Base-by-base conservation (phyloP, 2,329 filamentous ascomycete species). In the Teratosphaeria gauchensis region DNA sequence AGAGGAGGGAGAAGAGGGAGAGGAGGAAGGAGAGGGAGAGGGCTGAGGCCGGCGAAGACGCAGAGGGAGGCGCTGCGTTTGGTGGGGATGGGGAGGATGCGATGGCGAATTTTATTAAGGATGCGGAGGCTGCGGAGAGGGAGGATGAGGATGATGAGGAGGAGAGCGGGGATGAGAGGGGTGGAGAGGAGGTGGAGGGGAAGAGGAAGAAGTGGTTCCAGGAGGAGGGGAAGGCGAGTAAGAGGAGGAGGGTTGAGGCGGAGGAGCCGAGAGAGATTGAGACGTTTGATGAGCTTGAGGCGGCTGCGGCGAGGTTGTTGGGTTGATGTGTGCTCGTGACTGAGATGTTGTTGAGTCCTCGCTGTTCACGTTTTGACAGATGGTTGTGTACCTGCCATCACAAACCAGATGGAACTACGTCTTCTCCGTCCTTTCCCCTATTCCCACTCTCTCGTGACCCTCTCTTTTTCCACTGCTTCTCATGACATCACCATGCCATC, bases 161-260 rank as follows among this genome's bases (percentile, higher is more conserved):
- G 19, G 75, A 72, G 0, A 75, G 71, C 12, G 75, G 68, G 28
- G 75, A 72, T 24, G 77, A 76, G 24, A 74, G 67, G 14, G 77
- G 82, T 59, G 72, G 74, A 1, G 77, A 78, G 19, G 72, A 72
- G 56, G 74, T 74, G 64, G 73, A 71, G 61, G 77, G 73, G 67
- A 88, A 87, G 80, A 11, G 81, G 60, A 90, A 88, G 83, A 90
- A 90, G 74, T 90, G 87, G 87, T 90, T 90, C 76, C 80, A 90
- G 72, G 82, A 86, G 60, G 85, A 48, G 42, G 42, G 86, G 60
- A 46, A 57, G 19, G 55, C 33, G 55, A 28, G 30, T 11, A 42
- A 51, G 35, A 30, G 38, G 35, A 56, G 33, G 35, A 31, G 31
- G 51, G 24, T 33, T 6, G n/a, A 53, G 24, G 46, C 38, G 46